Conservation (phyloP, 164 flowering plant species). For the Pachysandra terminalis region DNA sequence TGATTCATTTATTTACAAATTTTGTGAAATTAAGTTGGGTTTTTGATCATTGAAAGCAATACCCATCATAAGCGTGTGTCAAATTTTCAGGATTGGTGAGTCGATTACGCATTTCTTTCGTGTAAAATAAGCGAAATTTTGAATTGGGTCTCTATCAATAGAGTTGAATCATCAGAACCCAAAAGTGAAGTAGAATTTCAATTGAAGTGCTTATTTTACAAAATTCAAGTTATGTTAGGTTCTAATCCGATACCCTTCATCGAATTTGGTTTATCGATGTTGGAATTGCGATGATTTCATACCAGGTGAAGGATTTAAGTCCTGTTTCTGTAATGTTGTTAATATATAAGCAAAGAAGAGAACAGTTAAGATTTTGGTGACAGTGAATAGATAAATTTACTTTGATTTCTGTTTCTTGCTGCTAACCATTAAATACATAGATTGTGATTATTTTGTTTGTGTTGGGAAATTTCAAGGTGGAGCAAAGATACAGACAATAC, state of each 20-base stretch:
- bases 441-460: not conserved
- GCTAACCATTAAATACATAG: no score
- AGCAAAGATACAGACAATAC: conserved; percentile 93
- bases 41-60: conserved; percentile 10
- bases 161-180: conserved; percentile 7
- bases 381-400: no score
- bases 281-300: not conserved
- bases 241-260: not conserved
- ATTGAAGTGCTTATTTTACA: not conserved
- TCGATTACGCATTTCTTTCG: not conserved
- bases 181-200: not conserved
- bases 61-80: not conserved
- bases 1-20: no score
- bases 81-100: not conserved
- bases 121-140: not conserved
- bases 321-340: no score
- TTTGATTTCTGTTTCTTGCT: no score
- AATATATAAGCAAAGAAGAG: no score
- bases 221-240: not conserved
- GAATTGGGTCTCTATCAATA: conserved; percentile 12
- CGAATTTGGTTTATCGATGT: not conserved
- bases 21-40: not conserved
- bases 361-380: no score
- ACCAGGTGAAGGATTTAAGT: no score
- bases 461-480: conserved; percentile 56